Evolutionary conservation across 2,329 filamentous ascomycete genomes (phyloP).

Genomic region (Beauveria australis): DNA sequence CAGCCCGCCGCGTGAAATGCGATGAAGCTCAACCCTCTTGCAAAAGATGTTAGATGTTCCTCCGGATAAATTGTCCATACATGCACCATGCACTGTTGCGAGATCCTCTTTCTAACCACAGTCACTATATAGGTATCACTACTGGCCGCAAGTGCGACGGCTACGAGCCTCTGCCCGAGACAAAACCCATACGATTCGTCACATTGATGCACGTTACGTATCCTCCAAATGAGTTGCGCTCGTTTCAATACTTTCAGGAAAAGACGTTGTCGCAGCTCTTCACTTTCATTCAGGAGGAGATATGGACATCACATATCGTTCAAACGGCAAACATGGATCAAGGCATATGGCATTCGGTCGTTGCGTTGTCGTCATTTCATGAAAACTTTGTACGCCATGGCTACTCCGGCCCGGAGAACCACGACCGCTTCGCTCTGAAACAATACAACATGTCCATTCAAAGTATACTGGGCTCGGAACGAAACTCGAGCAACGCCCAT

Average conservation of each 20-base stretch:
- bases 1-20: conserved; percentile 9
- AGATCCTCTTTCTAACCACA: neutral
- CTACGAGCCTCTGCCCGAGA: conserved; percentile 1
- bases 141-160: conserved; percentile 7
- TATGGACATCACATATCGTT: conserved; percentile 5
- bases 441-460: conserved; percentile 11
- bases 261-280: conserved; percentile 5
- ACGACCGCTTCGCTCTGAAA: conserved; percentile 6
- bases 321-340: conserved; percentile 4
- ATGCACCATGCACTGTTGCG: neutral
- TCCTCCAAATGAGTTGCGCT: conserved; percentile 4
- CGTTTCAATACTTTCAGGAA: conserved; percentile 10
- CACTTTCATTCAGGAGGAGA: conserved; percentile 4
- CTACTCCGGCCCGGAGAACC: neutral
- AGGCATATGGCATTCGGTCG: conserved; percentile 6
- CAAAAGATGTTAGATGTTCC: conserved; percentile 7
- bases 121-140: neutral
- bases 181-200: conserved; percentile 6
- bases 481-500: conserved; percentile 3
- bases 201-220: neutral
- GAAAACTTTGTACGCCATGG: neutral
- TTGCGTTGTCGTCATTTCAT: conserved; percentile 7
- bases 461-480: neutral
- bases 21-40: conserved; percentile 9
- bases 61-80: neutral